phyloP scores from a whole-genome alignment of 306 rosid genomes.

The Delonix regia region DNA sequence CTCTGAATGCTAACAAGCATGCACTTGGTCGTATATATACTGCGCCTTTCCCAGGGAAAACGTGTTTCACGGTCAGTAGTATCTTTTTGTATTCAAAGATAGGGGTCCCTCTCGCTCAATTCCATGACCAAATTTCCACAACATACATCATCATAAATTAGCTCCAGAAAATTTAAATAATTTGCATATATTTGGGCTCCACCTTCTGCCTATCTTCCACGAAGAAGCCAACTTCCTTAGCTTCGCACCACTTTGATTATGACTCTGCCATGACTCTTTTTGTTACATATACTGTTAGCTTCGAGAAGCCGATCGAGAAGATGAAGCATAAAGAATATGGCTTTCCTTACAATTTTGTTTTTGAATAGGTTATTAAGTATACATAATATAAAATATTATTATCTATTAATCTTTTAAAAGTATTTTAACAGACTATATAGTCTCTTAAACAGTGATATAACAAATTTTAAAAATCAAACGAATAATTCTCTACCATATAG shows the following conservation, averaged over 20 bases:
- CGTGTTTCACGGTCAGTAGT: conserved; percentile 26
- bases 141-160: background rate
- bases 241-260: background rate
- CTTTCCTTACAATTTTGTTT: no score
- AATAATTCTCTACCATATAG: no score
- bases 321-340: no score
- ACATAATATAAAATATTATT: no score
- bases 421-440: no score
- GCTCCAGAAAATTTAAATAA: background rate
- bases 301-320: no score
- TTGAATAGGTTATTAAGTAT: no score
- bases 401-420: no score
- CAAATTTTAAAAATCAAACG: no score
- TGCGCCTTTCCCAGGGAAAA: background rate
- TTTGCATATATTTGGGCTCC: background rate
- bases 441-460: no score
- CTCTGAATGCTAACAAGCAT: background rate
- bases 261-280: no score
- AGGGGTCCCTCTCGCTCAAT: background rate
- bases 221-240: background rate
- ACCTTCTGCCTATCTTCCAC: background rate
- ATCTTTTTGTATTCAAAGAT: background rate
- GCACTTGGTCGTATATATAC: background rate
- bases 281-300: no score
- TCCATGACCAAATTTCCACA: background rate